Percentiles rank a stretch among this genome's conserved stretches.
Evolutionary conservation across 768 basidiomycete species (phyloP).

Genomic region (Trametes elegans): DNA sequence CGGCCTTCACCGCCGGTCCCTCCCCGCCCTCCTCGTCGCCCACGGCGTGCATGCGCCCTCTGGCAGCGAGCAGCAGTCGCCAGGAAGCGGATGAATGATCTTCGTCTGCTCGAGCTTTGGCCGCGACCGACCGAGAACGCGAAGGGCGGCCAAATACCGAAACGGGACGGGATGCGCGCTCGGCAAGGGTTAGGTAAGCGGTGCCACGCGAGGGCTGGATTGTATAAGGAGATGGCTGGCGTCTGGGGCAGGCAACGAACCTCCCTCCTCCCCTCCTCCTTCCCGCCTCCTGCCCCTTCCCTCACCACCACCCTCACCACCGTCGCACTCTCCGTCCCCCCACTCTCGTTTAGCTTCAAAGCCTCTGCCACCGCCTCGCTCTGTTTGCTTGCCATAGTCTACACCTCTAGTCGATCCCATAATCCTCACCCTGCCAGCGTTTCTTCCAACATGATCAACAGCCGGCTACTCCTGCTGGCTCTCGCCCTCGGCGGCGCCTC

Average conservation of each 20-base stretch:
- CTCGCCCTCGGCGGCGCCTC: conserved; percentile 42
- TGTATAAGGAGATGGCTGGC: conserved; percentile 14
- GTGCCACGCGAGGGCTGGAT: neutral
- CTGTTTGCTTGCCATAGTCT: too few relatives aligned
- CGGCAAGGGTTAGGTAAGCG: conserved; percentile 13
- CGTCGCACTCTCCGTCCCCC: neutral
- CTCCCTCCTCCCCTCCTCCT: conserved; percentile 1
- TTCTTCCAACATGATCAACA: conserved; percentile 12
- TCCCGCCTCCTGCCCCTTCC: conserved; percentile 2
- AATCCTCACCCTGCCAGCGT: too few relatives aligned
- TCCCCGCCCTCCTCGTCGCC: neutral
- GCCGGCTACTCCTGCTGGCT: conserved; percentile 39
- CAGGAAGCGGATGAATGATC: neutral
- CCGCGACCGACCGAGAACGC: conserved; percentile 17
- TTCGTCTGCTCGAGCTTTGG: conserved; percentile 10
- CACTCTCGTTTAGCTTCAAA: conserved; percentile 23
- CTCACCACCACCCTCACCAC: conserved; percentile 9
- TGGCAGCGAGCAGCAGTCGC: neutral
- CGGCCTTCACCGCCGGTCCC: neutral
- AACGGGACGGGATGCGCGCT: neutral
- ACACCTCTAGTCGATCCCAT: neutral
- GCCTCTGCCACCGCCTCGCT: too few relatives aligned
- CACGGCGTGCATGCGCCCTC: conserved; percentile 3
- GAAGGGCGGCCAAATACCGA: too few relatives aligned
- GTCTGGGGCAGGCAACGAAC: conserved; percentile 5